These are phyloP conservation scores for Boletus pseudo-olivaceus DNA, from an alignment of 768 basidiomycete species.

Conservation along the genomic window DNA sequence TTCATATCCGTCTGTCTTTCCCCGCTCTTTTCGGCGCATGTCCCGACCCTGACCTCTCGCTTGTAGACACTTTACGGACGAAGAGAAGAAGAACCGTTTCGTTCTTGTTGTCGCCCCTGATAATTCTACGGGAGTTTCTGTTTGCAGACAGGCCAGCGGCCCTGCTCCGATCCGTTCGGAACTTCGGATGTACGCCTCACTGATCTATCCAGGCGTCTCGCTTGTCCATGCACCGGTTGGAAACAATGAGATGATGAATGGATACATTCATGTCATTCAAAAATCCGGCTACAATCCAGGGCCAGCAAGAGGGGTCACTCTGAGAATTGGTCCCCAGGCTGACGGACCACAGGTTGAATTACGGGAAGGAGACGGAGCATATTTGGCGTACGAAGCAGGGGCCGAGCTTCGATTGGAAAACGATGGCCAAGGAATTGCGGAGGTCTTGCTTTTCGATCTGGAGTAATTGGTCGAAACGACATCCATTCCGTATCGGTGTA, in stretches of 20 bases:
- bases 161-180: constrained; percentile 78
- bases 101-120: constrained; percentile 75
- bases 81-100: constrained; percentile 73
- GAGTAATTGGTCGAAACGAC: constrained; percentile 33
- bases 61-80: constrained; percentile 69
- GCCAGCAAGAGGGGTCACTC: constrained; percentile 49
- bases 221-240: constrained; percentile 48
- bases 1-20: neutral
- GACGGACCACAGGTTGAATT: constrained; percentile 48
- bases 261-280: constrained; percentile 85
- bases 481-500: neutral
- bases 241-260: constrained; percentile 48
- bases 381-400: constrained; percentile 47
- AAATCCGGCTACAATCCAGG: constrained; percentile 73
- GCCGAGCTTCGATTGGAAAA: constrained; percentile 51
- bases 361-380: constrained; percentile 87
- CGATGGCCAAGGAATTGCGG: constrained; percentile 59
- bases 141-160: constrained; percentile 63
- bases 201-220: constrained; percentile 56
- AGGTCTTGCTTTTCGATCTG: constrained; percentile 80
- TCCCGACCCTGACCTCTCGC: neutral
- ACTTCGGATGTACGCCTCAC: constrained; percentile 68
- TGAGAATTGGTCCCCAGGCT: constrained; percentile 47
- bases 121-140: constrained; percentile 50
- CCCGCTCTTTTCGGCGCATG: neutral